A percentile compares a stretch with the other conserved stretches of the same genome.
Evolutionary conservation across 352 stramenopile species (phyloP).

Genomic region (Phytophthora constricta): DNA sequence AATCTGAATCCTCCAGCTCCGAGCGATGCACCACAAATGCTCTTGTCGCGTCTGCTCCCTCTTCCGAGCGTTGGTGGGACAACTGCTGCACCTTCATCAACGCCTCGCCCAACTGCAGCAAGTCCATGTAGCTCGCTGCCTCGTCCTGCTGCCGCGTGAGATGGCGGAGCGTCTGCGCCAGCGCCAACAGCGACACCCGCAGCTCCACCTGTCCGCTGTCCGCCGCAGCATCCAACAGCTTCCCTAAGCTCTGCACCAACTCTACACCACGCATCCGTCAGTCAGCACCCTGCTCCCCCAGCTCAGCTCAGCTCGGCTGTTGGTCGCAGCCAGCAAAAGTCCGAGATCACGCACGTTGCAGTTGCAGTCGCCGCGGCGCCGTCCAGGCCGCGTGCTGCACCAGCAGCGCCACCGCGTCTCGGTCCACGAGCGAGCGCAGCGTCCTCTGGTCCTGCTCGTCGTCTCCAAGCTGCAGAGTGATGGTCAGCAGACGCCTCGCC

Average conservation of each 20-base stretch:
- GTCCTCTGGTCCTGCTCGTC: slow-evolving; percentile 26
- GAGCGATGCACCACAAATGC: slow-evolving; percentile 23
- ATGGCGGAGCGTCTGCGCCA: slow-evolving; percentile 47
- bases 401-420: slow-evolving; percentile 41
- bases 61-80: slow-evolving; percentile 16
- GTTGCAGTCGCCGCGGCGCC: no score
- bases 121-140: slow-evolving; percentile 48
- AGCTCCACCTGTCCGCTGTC: slow-evolving; percentile 25
- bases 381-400: slow-evolving; percentile 41
- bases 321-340: not conserved
- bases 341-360: slow-evolving; percentile 43
- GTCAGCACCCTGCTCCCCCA: no score
- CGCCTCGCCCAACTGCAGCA: slow-evolving; percentile 54
- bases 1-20: slow-evolving; percentile 21
- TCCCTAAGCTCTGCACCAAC: slow-evolving; percentile 35
- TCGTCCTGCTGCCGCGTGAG: slow-evolving; percentile 42
- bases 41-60: slow-evolving; percentile 17
- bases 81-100: slow-evolving; percentile 44
- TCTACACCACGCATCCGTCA: slow-evolving; percentile 21
- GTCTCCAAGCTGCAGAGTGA: slow-evolving; percentile 24
- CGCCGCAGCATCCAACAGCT: slow-evolving; percentile 31
- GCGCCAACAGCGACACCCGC: slow-evolving; percentile 39
- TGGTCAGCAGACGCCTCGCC: slow-evolving; percentile 24
- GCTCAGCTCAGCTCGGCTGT: not conserved
- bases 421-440: slow-evolving; percentile 36